These are phyloP conservation scores for Sugiyamaella japonica DNA, from an alignment of 1,139 yeast genomes.

Conservation along the genomic window DNA sequence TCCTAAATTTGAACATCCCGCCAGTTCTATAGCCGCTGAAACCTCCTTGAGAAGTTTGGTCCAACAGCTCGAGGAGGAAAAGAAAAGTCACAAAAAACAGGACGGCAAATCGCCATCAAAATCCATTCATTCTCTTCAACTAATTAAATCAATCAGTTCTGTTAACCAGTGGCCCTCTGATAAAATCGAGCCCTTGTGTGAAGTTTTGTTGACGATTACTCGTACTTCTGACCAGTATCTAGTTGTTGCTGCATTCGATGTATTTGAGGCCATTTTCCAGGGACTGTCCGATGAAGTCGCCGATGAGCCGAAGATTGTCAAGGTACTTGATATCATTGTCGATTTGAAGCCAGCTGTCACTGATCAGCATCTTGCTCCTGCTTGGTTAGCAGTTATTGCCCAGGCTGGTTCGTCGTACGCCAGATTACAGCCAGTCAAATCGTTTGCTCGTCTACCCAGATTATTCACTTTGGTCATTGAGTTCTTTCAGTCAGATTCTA, in stretches of 20 bases:
- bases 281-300: constrained; percentile 64
- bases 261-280: constrained; percentile 80
- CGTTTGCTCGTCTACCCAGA: constrained; percentile 57
- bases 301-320: constrained; percentile 55
- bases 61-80: constrained; percentile 45
- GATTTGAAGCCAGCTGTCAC: constrained; percentile 78
- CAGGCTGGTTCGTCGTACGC: constrained; percentile 77
- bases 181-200: constrained; percentile 72
- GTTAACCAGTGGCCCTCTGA: constrained; percentile 81
- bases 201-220: constrained; percentile 68
- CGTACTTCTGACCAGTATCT: constrained; percentile 82
- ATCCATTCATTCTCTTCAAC: constrained; percentile 74
- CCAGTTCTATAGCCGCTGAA: constrained; percentile 67
- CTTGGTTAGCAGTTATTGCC: constrained; percentile 94
- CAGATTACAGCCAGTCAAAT: constrained; percentile 55
- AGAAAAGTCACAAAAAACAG: constrained; percentile 39
- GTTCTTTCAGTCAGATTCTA: constrained; percentile 66
- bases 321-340: constrained; percentile 68
- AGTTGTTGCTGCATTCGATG: constrained; percentile 77
- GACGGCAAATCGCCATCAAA: constrained; percentile 43
- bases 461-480: constrained; percentile 58
- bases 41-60: constrained; percentile 57
- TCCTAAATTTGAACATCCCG: constrained; percentile 79
- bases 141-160: constrained; percentile 64
- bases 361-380: constrained; percentile 83